phyloP scores from a whole-genome alignment of 495 filamentous ascomycete genomes.

The Tuber microsphaerosporum region DNA sequence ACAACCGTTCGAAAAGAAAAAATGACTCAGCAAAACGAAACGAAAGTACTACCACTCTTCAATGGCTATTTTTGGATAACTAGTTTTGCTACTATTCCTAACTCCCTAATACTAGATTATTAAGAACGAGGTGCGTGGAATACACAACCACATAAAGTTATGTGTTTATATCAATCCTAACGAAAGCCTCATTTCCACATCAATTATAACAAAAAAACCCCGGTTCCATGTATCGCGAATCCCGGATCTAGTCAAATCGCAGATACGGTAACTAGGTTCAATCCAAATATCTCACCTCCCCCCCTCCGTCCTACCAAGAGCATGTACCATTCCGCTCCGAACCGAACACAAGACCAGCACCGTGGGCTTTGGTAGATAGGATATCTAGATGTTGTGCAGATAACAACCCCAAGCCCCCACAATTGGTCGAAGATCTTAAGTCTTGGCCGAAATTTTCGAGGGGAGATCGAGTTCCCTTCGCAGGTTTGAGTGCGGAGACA shows the following conservation, averaged over 20 bases:
- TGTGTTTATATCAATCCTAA: background rate
- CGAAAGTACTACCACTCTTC: background rate
- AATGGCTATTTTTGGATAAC: background rate
- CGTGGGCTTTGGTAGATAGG: background rate
- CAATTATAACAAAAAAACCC: background rate
- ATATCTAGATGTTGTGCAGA: constrained; percentile 3
- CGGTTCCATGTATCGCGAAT: background rate
- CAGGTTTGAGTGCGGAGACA: background rate
- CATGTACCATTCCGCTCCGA: background rate
- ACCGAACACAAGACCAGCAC: constrained; percentile 1
- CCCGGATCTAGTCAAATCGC: background rate
- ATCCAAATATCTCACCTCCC: background rate
- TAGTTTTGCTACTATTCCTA: background rate
- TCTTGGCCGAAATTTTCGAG: background rate
- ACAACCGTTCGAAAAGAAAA: background rate
- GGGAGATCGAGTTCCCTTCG: background rate
- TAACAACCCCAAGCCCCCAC: background rate
- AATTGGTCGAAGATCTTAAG: background rate
- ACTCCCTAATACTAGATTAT: background rate
- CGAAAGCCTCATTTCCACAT: background rate
- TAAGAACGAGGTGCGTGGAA: background rate
- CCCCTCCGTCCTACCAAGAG: background rate
- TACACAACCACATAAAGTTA: background rate
- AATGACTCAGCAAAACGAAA: background rate
- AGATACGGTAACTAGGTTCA: background rate